Evolutionary conservation across 257 asterid genomes (phyloP), one percentile per base, ranked within the genome.

Genomic region (Petrea volubilis): DNA sequence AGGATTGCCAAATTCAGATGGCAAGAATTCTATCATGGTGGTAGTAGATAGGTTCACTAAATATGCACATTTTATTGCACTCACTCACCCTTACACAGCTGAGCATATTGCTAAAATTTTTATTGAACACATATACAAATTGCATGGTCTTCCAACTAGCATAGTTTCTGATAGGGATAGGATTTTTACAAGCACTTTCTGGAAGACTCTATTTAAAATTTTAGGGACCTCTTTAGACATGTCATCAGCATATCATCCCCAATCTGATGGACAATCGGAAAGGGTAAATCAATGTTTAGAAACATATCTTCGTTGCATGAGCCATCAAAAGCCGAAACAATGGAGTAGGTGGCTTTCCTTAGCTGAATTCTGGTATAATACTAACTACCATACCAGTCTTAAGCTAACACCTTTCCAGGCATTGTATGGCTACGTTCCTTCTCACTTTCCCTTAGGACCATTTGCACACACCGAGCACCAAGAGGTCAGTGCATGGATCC

Each of bases 301-400:
- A 5, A 17, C 0, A 10, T 65, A 47, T 10, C 1, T 44, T 1
- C 47, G 71, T 3, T 46, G 21, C 7, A 46, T 47, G 28, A 24
- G 13, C 6, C 9, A 17, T 3, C 10, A 1, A 6, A 5, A 23
- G 5, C 71, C 60, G 0, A 65, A 49, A 3, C 6, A 8, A 3
- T 65, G 29, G 71, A 0, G 0, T 3, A 15, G 18, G 0, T 47
- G 46, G 68, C 4, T 58, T 6, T 1, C 66, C 1, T 5, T 68
- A 3, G 62, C 55, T 14, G 60, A 69, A 6, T 46, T 10, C 5
- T 68, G 60, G 66, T 50, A 60, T 1, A 60, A 69, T 3, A 75
- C 75, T 7, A 25, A 27, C 2, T 29, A 4, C 1, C 75, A 61
- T 8, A 3, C 6, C 3, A 1, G 43, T 12, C 2, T 52, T 0